These are phyloP conservation scores for Corymbia calophylla DNA, from an alignment of 441 rosid species.

Conservation along the genomic window DNA sequence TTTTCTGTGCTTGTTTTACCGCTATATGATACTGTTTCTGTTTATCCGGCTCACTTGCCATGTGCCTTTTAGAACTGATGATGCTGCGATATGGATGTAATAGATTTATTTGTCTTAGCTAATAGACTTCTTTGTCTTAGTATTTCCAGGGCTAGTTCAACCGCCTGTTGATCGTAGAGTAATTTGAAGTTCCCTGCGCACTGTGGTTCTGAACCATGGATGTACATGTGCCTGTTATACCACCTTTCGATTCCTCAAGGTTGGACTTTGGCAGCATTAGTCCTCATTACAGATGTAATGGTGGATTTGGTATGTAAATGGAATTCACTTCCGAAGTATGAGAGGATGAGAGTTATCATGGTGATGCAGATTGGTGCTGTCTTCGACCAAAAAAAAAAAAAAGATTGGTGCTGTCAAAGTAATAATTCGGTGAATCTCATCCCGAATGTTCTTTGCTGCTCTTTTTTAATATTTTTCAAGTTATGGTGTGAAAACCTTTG, in stretches of 20 bases:
- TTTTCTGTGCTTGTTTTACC: background rate
- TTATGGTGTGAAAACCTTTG: background rate
- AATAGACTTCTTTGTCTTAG: background rate
- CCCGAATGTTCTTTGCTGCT: background rate
- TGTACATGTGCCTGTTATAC: background rate
- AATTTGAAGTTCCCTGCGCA: background rate
- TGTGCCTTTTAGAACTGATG: background rate
- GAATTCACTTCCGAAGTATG: background rate
- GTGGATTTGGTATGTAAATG: background rate
- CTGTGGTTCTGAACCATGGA: background rate
- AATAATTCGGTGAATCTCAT: background rate
- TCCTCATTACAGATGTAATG: background rate
- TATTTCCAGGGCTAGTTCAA: slow-evolving; percentile 24
- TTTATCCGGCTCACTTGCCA: background rate
- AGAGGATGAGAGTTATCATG: background rate
- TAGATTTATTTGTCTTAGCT: background rate
- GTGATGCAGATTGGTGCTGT: background rate
- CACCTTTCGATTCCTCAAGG: background rate
- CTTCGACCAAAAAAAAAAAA: too few relatives aligned
- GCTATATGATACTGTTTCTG: background rate
- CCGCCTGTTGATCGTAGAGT: slow-evolving; percentile 18
- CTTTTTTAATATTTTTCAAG: background rate
- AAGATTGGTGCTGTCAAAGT: background rate
- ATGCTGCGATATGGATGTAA: background rate
- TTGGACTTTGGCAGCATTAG: background rate